Base-by-base conservation (phyloP, 257 asterid species). In the Lycium ferocissimum region DNA sequence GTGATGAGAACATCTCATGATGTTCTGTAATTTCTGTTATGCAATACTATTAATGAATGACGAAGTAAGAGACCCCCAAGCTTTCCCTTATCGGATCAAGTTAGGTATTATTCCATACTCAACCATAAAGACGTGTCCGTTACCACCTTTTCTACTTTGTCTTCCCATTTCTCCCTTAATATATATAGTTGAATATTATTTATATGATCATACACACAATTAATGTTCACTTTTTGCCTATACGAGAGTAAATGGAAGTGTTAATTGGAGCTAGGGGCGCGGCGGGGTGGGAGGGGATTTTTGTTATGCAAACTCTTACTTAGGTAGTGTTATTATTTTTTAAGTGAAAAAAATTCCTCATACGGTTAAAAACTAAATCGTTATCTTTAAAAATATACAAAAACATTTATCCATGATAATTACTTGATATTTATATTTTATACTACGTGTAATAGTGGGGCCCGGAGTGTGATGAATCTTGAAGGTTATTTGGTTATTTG, bases 51-150 rank as follows among this genome's bases (percentile, higher is more conserved):
- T 54, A 71, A 71, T 15, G 45, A 70, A 56, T 81, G 87, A 87
- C 85, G 81, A 82, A 57, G 66, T 59, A 85, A 13, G 81, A 81
- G 47, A 75, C 65, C 26, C 70, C 17, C 78, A 85, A 66, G 26
- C 54, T 88, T 83, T 78, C 90, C 87, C 7, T 37, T 54, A 65
- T 84, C 79, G 79, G 85, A 49, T 85, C 37, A 53, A 33, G 90
- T 85, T 87, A 65, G 91, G 86, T 81, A 85, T 83, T 61, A 88
- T 84, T 88, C 89, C 86, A 67, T 61, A 51, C 87, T 9, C 40
- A 54, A 61, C 71, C 81, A 67, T 91, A 94, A 93, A 92, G 97
- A 86, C 82, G 54, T 85, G 89, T 89, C 92, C 86, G 89, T 90
- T 91, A 85, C 88, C 83, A 83, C 88, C 73, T 22, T 61, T 88